Evolutionary conservation across 441 rosid species (phyloP).

Genomic region (Pelargonium fulgidum): DNA sequence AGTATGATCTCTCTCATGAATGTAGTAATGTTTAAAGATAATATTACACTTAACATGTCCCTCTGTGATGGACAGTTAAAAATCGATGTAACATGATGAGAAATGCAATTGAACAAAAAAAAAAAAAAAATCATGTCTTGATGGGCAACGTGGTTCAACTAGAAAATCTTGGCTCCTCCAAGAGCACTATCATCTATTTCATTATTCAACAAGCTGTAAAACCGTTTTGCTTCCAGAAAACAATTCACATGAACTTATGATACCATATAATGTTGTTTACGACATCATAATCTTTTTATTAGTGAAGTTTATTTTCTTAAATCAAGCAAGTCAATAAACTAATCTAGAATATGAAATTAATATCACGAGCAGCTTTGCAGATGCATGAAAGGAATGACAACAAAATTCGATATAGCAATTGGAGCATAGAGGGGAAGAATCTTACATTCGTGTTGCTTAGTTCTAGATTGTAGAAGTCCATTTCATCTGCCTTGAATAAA

Average conservation of each 20-base stretch:
- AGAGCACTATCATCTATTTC: not conserved
- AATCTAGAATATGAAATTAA: not conserved
- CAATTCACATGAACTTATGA: no score
- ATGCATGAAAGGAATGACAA: not conserved
- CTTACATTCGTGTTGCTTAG: conserved; percentile 70
- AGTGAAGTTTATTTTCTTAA: not conserved
- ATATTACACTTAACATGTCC: no score
- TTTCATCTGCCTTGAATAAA: conserved; percentile 36
- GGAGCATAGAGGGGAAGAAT: conserved; percentile 6
- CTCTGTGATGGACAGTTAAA: not conserved
- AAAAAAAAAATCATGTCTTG: not conserved
- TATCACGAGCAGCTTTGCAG: no score
- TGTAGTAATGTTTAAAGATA: no score
- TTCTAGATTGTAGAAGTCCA: conserved; percentile 82
- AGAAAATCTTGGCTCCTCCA: not conserved
- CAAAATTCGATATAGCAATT: not conserved
- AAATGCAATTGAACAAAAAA: not conserved
- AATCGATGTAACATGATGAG: not conserved
- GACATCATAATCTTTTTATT: no score
- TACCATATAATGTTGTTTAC: no score
- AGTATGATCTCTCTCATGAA: no score
- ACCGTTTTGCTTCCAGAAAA: no score
- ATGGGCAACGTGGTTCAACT: not conserved
- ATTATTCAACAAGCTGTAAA: not conserved
- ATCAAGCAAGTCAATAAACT: not conserved